phyloP scores from a whole-genome alignment of 352 stramenopile genomes.

The Pythium dissimile region DNA sequence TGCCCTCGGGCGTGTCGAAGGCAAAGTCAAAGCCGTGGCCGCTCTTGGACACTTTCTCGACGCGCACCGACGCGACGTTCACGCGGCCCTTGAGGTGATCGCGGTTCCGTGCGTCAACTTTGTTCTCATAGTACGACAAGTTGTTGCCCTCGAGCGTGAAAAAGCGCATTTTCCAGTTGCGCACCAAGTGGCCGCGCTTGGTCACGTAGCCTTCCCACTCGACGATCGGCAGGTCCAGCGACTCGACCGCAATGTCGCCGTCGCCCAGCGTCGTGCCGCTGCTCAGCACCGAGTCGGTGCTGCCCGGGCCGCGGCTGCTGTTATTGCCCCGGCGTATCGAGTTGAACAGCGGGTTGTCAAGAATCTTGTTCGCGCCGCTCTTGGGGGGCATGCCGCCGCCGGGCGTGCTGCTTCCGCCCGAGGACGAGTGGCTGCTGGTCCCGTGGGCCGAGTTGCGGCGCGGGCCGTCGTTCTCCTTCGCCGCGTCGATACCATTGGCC shows the following conservation, averaged over 20 bases:
- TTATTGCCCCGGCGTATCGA: slow-evolving; percentile 38
- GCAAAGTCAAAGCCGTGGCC: slow-evolving; percentile 81
- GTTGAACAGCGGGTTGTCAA: slow-evolving; percentile 45
- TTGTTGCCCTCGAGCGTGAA: slow-evolving; percentile 87
- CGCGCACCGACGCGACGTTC: slow-evolving; percentile 68
- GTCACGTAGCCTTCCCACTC: slow-evolving; percentile 90
- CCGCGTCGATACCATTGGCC: slow-evolving; percentile 2
- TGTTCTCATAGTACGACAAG: slow-evolving; percentile 88
- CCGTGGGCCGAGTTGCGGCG: slow-evolving; percentile 27
- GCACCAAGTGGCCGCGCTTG: slow-evolving; percentile 84
- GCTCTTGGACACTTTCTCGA: slow-evolving; percentile 77
- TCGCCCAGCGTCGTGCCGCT: slow-evolving; percentile 28
- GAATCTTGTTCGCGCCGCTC: slow-evolving; percentile 38
- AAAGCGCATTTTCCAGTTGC: slow-evolving; percentile 87
- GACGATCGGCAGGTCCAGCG: slow-evolving; percentile 79
- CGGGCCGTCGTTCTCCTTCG: not conserved
- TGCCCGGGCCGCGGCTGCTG: slow-evolving; percentile 35
- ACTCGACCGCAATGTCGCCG: slow-evolving; percentile 61
- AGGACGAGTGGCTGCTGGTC: slow-evolving; percentile 17
- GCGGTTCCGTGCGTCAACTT: slow-evolving; percentile 83
- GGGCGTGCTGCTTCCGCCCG: slow-evolving; percentile 30
- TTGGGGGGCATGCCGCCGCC: slow-evolving; percentile 24
- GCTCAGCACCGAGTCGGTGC: slow-evolving; percentile 10
- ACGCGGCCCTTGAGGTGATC: slow-evolving; percentile 84
- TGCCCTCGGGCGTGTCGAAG: slow-evolving; percentile 82